Conservation (phyloP, 768 basidiomycete species). For the Hemileccinum impolitum region DNA sequence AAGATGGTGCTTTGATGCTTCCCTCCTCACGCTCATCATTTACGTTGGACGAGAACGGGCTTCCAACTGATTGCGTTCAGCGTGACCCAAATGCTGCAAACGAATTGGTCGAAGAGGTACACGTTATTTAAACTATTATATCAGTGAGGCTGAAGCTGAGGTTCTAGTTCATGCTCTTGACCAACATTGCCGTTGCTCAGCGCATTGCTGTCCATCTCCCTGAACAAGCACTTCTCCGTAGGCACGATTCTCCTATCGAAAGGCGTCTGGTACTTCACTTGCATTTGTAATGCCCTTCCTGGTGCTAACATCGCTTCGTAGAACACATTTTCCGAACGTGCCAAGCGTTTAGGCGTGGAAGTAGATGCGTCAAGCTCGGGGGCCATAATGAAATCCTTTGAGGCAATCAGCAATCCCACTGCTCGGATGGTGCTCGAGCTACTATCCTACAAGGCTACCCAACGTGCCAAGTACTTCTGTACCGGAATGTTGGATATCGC, state of each 20-base stretch:
- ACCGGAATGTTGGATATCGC: slow-evolving; percentile 99
- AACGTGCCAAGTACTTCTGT: slow-evolving; percentile 97
- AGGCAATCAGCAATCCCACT: slow-evolving; percentile 67
- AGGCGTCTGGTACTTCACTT: slow-evolving; percentile 64
- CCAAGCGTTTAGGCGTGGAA: slow-evolving; percentile 75
- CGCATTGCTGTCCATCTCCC: slow-evolving; percentile 92
- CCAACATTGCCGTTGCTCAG: slow-evolving; percentile 88
- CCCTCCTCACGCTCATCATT: slow-evolving; percentile 73
- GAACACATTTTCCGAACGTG: slow-evolving; percentile 78
- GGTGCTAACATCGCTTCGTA: slow-evolving; percentile 29
- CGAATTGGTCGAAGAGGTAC: slow-evolving; percentile 84
- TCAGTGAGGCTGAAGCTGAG: slow-evolving; percentile 3
- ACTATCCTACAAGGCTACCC: slow-evolving; percentile 87
- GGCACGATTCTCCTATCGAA: slow-evolving; percentile 91
- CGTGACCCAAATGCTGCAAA: slow-evolving; percentile 70
- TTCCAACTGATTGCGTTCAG: slow-evolving; percentile 75
- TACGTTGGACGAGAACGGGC: slow-evolving; percentile 71
- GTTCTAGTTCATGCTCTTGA: slow-evolving; percentile 85
- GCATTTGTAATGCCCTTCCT: background rate
- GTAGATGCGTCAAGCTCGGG: slow-evolving; percentile 80
- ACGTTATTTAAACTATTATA: slow-evolving; percentile 8
- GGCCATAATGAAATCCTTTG: slow-evolving; percentile 80
- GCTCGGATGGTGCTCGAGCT: slow-evolving; percentile 79
- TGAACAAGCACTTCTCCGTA: slow-evolving; percentile 94
- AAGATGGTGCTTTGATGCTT: slow-evolving; percentile 74